Evolutionary conservation across 1,284 basidiomycete species (phyloP), one percentile per base, ranked within the genome.

Genomic region (Sutorius eximius): DNA sequence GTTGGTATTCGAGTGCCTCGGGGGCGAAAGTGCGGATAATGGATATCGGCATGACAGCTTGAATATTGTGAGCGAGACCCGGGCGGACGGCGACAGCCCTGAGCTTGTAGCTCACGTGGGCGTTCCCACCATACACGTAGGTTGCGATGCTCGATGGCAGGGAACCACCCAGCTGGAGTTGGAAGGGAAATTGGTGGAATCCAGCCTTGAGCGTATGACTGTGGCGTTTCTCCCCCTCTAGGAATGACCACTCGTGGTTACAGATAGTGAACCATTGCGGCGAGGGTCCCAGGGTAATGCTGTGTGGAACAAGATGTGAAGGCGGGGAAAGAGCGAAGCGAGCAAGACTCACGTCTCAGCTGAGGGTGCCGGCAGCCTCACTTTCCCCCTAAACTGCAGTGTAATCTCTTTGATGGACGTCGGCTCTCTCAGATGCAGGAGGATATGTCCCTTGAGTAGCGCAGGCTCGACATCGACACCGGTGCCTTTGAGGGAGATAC

Each of bases 1-100:
- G 94, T 67, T 93, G 94, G 76, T 93, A 97, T 72, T 97, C 95
- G 63, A 96, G 82, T 1, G 94, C 89, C 60, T 95, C 93, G 3
- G 83, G 71, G 6, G 84, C 79, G 64, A 93, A 89, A 3, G 87
- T 85, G 53, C 93, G 85, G 46, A 89, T 65, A 58, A 97, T 76
- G 56, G 78, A 75, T 53, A 97, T 81, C 12, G 85, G 81, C 45
- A 77, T 73, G 46, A 78, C 73, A 2, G 83, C 76, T 51, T 86
- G 81, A 52, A 92, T 81, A 67, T 94, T 94, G 56, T 83, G 77
- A 48, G 81, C 78, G 61, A 94, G 83, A 8, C 89, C 89, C 0
- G 90, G 81, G 5, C 93, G 85, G 11, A 84, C 77, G 30, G 87
- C 91, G 38, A 85, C 80, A 0, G 93, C 95, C 44, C 91, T 89